Percentiles rank a stretch among this genome's conserved stretches.
Conservation (phyloP, 2,329 filamentous ascomycete genomes). For the Rosellinia necatrix region DNA sequence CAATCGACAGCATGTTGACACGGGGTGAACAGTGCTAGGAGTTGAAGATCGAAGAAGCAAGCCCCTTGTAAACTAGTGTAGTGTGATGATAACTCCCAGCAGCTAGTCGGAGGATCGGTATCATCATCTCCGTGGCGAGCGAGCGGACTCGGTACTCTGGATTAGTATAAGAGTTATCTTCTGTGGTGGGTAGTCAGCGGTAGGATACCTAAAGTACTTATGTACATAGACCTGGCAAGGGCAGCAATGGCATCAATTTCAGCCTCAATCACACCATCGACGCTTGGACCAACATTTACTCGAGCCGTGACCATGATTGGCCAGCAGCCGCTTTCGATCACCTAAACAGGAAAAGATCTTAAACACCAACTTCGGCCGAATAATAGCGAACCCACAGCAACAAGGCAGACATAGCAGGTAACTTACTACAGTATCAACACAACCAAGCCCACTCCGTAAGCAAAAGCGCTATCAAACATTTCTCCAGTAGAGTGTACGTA, state of each 20-base stretch:
- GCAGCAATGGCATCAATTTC: constrained; percentile 31
- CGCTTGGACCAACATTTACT: constrained; percentile 18
- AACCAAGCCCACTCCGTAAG: not conserved
- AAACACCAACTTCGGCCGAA: not conserved
- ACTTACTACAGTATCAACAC: not conserved
- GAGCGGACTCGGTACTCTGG: no score
- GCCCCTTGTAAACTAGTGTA: no score
- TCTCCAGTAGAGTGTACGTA: not conserved
- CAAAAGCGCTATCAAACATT: not conserved
- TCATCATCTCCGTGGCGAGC: no score
- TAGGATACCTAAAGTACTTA: no score
- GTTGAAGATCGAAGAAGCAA: no score
- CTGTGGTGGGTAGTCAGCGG: no score
- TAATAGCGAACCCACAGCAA: not conserved
- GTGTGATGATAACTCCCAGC: no score
- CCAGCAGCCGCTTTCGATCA: not conserved
- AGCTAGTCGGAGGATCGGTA: no score
- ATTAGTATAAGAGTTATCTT: no score
- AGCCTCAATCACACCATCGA: constrained; percentile 36
- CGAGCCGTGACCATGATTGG: constrained; percentile 20
- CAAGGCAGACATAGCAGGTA: no score
- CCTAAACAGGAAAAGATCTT: constrained; percentile 26
- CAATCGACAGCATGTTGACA: no score
- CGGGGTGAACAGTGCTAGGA: no score
- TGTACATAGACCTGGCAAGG: not conserved